Evolutionary conservation across 176 grass and related monocot species (phyloP), one percentile per base, ranked within the genome.

Genomic region (Cenchrus purpureus): DNA sequence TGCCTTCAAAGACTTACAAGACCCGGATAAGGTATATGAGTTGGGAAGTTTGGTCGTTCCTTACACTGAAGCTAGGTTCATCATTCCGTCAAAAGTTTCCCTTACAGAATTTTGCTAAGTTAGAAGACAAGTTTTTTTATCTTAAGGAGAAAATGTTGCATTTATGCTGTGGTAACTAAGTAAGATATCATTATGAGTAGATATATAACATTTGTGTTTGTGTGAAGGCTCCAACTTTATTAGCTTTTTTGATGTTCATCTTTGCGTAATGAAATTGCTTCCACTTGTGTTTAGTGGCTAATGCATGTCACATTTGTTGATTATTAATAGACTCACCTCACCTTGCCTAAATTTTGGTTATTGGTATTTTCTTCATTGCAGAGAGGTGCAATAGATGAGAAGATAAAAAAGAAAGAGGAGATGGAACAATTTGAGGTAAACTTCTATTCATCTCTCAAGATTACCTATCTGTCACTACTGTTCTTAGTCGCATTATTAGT

Each of bases 381-480:
- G 96, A 93, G 93, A 89, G 90, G 87, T 53, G 88, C 71, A 63
- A 80, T 98, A 87, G 96, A 98, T 57, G 91, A 95, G 31, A 95
- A 98, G 77, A 89, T 98, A 74, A 85, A 98, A 93, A 82, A 77
- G 83, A 95, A 95, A 95, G 96, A 95, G 67, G 96, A 98, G 86
- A 92, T 92, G 80, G 93, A 98, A 80, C 84, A 89, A 77, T 95
- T 95, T 73, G 92, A 98, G 96, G 95, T 93, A 86, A 79, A 78
- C 68, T 85, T 87, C 62, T 63, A 45, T 72, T 54, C 50, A 56
- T 84, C 29, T 69, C 31, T 83, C 67, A 68, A 55, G 34, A 37
- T 53, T 70, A 16, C 73, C 3, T 50, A 55, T 25, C 15, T 66
- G 11, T 7, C 46, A 34, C 2, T 10, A 57, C 31, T 59, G 14